These are phyloP conservation scores for Phytophthora gonapodyides DNA, from an alignment of 352 stramenopile genomes.

Conservation along the genomic window DNA sequence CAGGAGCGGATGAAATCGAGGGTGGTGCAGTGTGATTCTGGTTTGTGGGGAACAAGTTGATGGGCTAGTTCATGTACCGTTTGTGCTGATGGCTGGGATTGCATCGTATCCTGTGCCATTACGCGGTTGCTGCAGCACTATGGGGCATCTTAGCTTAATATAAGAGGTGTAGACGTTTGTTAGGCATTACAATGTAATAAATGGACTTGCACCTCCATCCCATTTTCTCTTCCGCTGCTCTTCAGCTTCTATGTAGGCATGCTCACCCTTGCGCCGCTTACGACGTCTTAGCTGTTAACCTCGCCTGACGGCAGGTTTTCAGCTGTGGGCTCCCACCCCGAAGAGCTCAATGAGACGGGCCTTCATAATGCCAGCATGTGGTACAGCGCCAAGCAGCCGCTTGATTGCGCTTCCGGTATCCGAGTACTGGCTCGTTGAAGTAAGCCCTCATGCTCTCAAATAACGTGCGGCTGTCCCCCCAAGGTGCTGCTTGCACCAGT, in stretches of 20 bases:
- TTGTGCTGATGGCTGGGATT: background rate
- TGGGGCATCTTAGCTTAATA: background rate
- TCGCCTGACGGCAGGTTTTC: background rate
- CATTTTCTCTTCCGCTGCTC: background rate
- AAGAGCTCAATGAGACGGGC: slow-evolving; percentile 1
- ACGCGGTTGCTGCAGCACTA: background rate
- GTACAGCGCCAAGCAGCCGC: background rate
- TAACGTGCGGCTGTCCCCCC: slow-evolving; percentile 2
- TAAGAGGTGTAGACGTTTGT: background rate
- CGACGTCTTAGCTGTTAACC: background rate
- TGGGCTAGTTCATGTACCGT: background rate
- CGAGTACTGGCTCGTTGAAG: background rate
- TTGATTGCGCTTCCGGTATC: background rate
- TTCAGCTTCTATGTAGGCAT: slow-evolving; percentile 1
- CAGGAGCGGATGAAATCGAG: too few species aligned
- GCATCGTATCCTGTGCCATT: background rate
- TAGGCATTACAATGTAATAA: background rate
- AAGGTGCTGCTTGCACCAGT: slow-evolving; percentile 9
- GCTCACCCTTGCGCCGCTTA: background rate
- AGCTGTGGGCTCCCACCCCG: background rate
- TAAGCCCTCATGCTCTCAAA: slow-evolving; percentile 1
- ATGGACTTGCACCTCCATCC: background rate
- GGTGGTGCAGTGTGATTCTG: too few species aligned
- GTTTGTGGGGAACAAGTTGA: too few species aligned
- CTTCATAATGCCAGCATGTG: background rate